A percentile compares a stretch with the other conserved stretches of the same genome.
phyloP scores from a whole-genome alignment of 2,329 filamentous ascomycete species.

The Lachnellula cervina region DNA sequence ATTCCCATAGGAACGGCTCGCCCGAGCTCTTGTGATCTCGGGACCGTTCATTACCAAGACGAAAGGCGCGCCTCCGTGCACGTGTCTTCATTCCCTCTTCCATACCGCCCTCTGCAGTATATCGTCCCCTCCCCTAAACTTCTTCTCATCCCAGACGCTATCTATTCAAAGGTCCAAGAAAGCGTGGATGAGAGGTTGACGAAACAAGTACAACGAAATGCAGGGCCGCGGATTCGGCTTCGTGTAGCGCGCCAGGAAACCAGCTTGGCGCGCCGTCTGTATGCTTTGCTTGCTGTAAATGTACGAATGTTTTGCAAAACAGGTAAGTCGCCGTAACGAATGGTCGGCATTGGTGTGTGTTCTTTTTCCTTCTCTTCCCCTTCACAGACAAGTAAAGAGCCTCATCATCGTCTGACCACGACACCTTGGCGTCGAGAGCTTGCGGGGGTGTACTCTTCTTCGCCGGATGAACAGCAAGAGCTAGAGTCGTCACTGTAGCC shows the following conservation, averaged over 20 bases:
- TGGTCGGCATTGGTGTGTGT: constrained; percentile 17
- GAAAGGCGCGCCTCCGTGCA: constrained; percentile 7
- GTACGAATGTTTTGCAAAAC: constrained; percentile 8
- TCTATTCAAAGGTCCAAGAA: constrained; percentile 5
- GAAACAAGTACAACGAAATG: constrained; percentile 22
- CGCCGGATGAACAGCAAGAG: constrained; percentile 64
- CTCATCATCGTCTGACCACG: constrained; percentile 41
- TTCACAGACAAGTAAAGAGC: neutral
- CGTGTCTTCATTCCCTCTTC: constrained; percentile 1
- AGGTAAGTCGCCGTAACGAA: constrained; percentile 27
- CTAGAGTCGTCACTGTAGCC: constrained; percentile 69
- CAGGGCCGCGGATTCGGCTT: constrained; percentile 30
- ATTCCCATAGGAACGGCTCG: constrained; percentile 6
- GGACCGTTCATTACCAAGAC: constrained; percentile 10
- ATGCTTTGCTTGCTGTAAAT: constrained; percentile 12
- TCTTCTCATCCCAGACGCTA: constrained; percentile 4
- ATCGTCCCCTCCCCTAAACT: constrained; percentile 4
- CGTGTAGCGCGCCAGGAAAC: constrained; percentile 21
- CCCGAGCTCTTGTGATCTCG: constrained; percentile 1
- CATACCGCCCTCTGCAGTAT: constrained; percentile 11
- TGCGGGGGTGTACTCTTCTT: constrained; percentile 55
- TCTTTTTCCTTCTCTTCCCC: constrained; percentile 10
- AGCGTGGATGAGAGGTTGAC: constrained; percentile 14
- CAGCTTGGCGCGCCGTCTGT: constrained; percentile 22
- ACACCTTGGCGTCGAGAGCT: constrained; percentile 60